A percentile compares a stretch with the other conserved stretches of the same genome.
Conservation (phyloP, 176 grass and related monocot genomes). For the Pontederia paniculata region DNA sequence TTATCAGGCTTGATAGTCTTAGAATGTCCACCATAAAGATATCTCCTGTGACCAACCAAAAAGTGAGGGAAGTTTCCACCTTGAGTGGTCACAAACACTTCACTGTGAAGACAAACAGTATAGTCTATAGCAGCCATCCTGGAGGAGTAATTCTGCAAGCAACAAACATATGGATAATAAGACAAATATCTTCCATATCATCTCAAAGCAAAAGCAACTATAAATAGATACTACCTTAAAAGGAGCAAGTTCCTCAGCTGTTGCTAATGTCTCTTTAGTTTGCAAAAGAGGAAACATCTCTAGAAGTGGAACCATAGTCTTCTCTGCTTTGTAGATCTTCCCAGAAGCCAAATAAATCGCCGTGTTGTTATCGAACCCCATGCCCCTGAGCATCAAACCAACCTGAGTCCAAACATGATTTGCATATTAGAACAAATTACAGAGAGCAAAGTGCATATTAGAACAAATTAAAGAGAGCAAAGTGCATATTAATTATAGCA, state of each 20-base stretch:
- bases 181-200: not conserved
- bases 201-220: not conserved
- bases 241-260: constrained; percentile 67
- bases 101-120: constrained; percentile 74
- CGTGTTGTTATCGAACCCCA: constrained; percentile 85
- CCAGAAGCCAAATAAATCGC: constrained; percentile 98
- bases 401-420: constrained; percentile 30
- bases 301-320: constrained; percentile 86
- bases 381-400: constrained; percentile 91
- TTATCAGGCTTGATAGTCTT: constrained; percentile 98
- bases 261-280: constrained; percentile 89
- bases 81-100: constrained; percentile 97
- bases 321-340: constrained; percentile 91
- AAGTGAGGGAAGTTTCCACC: constrained; percentile 98
- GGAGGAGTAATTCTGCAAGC: constrained; percentile 83
- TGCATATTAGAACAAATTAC: not conserved
- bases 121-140: constrained; percentile 99
- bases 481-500: not conserved
- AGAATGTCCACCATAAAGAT: constrained; percentile 79
- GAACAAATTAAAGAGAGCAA: not conserved
- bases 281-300: constrained; percentile 98
- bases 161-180: not conserved
- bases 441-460: not conserved
- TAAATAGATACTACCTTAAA: constrained; percentile 48
- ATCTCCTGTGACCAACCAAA: constrained; percentile 82